Evolutionary conservation across 768 basidiomycete species (phyloP).

Genomic region (Boletus reticulatus): DNA sequence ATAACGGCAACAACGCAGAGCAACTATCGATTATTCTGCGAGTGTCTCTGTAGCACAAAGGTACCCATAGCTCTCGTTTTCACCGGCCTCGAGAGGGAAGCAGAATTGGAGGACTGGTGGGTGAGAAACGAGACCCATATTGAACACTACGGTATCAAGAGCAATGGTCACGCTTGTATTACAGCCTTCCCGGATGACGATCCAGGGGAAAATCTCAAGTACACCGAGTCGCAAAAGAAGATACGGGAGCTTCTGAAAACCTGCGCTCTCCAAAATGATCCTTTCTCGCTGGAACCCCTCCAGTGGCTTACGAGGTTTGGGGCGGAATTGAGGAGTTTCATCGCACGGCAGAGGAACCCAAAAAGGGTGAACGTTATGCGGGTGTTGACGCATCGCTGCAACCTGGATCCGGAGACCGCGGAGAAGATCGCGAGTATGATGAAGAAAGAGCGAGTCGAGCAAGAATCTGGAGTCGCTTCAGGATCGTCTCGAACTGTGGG

Average conservation of each 20-base stretch:
- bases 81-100: conserved; percentile 24
- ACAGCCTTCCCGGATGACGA: conserved; percentile 19
- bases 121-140: conserved; percentile 24
- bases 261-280: conserved; percentile 11
- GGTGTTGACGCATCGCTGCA: conserved; percentile 24
- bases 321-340: conserved; percentile 11
- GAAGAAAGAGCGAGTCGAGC: conserved; percentile 3
- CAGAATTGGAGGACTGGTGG: conserved; percentile 35
- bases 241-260: conserved; percentile 19
- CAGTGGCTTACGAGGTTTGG: conserved; percentile 18
- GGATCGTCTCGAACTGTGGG: neutral
- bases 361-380: conserved; percentile 16
- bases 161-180: conserved; percentile 12
- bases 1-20: no score
- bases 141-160: conserved; percentile 21
- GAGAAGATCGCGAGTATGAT: conserved; percentile 23
- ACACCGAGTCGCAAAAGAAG: neutral
- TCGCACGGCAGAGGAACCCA: conserved; percentile 12
- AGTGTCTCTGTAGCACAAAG: conserved; percentile 37
- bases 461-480: no score
- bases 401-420: conserved; percentile 26
- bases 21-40: conserved; percentile 29
- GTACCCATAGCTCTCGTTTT: conserved; percentile 42
- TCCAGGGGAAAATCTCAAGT: neutral
- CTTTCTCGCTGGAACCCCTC: conserved; percentile 12